Conservation (phyloP, 805 yeast species). For the Candida piceae region DNA sequence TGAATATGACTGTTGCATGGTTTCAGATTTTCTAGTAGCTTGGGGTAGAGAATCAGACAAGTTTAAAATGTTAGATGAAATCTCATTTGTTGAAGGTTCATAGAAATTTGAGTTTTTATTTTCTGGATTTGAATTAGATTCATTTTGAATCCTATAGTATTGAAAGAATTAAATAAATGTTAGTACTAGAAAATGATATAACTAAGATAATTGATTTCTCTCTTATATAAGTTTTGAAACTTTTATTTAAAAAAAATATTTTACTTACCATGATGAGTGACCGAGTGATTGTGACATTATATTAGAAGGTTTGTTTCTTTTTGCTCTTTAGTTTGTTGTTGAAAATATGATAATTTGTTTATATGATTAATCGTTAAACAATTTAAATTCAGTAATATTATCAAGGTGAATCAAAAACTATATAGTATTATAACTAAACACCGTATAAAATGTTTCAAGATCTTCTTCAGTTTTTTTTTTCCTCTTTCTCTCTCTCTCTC, state of each 20-base stretch:
- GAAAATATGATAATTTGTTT: no score
- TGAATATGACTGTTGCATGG: slow-evolving; percentile 31
- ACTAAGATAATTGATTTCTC: neutral
- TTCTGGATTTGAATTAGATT: slow-evolving; percentile 2
- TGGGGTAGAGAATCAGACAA: neutral
- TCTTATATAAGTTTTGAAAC: no score
- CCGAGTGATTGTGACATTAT: slow-evolving; percentile 1
- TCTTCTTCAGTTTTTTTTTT: no score
- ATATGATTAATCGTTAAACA: no score
- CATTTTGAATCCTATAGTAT: slow-evolving; percentile 4
- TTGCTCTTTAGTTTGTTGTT: neutral
- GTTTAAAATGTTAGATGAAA: neutral
- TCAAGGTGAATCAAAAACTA: no score
- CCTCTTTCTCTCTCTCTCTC: no score
- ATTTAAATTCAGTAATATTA: no score
- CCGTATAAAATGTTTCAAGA: no score
- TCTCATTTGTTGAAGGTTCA: slow-evolving; percentile 1
- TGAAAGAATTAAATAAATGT: neutral
- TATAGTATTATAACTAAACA: no score
- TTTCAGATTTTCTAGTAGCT: neutral
- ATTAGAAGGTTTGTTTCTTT: neutral
- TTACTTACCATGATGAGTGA: slow-evolving; percentile 1
- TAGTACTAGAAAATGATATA: neutral
- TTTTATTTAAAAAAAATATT: neutral
- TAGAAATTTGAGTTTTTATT: slow-evolving; percentile 7